These are phyloP conservation scores for Suhomyces atakaporum DNA, from an alignment of 1,139 yeast genomes.

Conservation along the genomic window DNA sequence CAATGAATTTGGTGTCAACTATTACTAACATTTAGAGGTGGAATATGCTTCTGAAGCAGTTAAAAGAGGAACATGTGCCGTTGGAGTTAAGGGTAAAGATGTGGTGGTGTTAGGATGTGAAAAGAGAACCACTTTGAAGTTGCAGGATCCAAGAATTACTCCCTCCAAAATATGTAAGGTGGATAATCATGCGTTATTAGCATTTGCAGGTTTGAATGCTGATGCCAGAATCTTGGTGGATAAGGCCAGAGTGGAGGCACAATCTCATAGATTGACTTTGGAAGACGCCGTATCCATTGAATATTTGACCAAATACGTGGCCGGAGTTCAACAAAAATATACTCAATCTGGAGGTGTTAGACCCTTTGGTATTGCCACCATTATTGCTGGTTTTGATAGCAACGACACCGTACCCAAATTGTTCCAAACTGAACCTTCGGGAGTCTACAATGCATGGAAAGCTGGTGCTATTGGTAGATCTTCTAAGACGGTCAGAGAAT, in stretches of 20 bases:
- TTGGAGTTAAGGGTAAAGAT: constrained; percentile 89
- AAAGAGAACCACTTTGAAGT: constrained; percentile 89
- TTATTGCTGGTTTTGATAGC: constrained; percentile 93
- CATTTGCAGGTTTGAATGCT: constrained; percentile 97
- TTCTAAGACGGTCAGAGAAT: constrained; percentile 92
- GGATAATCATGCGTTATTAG: constrained; percentile 87
- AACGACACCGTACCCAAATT: constrained; percentile 79
- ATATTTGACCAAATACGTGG: constrained; percentile 89
- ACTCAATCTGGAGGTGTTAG: constrained; percentile 98
- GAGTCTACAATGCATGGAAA: constrained; percentile 98
- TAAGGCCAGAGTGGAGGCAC: constrained; percentile 96
- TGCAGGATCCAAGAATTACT: constrained; percentile 95
- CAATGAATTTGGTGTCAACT: too few species aligned
- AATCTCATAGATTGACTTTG: constrained; percentile 88
- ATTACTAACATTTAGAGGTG: constrained; percentile 61
- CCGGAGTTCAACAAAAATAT: constrained; percentile 95
- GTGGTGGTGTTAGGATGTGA: constrained; percentile 95
- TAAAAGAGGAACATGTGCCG: constrained; percentile 97
- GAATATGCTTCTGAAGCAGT: constrained; percentile 98
- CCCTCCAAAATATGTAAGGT: constrained; percentile 92
- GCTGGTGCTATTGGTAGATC: constrained; percentile 98
- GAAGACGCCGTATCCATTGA: constrained; percentile 95
- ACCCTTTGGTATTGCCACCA: constrained; percentile 92
- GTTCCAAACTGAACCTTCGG: constrained; percentile 96
- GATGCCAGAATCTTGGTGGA: constrained; percentile 95